These are phyloP conservation scores for Coemansia sp. DNA, from an alignment of 192 early-diverging fungal genomes.

Conservation along the genomic window DNA sequence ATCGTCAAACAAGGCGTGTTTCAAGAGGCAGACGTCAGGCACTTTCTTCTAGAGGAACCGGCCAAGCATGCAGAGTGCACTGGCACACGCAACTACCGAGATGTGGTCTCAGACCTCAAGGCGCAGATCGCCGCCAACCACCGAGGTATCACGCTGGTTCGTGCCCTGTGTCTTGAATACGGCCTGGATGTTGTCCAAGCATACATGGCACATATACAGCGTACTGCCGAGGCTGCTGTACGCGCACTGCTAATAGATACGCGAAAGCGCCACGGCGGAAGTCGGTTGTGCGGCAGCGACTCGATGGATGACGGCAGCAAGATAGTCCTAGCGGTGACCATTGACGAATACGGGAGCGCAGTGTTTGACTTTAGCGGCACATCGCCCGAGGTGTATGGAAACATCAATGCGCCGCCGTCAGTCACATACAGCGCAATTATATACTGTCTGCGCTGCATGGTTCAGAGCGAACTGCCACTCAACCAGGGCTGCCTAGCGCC, in stretches of 20 bases:
- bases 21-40: constrained; percentile 80
- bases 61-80: constrained; percentile 82
- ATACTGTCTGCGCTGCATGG: constrained; percentile 91
- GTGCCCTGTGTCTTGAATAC: constrained; percentile 81
- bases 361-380: constrained; percentile 95
- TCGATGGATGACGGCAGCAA: constrained; percentile 93
- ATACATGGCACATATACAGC: constrained; percentile 93
- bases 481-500: constrained; percentile 95
- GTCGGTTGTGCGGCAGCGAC: constrained; percentile 60
- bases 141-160: constrained; percentile 84
- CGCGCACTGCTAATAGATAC: constrained; percentile 73
- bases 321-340: constrained; percentile 74
- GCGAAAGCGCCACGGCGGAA: constrained; percentile 8
- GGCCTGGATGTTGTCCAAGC: constrained; percentile 86
- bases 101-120: constrained; percentile 93
- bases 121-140: constrained; percentile 98
- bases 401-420: constrained; percentile 55
- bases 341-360: constrained; percentile 77
- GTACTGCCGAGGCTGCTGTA: constrained; percentile 87
- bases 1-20: constrained; percentile 82
- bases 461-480: constrained; percentile 89
- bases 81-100: constrained; percentile 85
- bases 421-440: constrained; percentile 94
- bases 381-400: constrained; percentile 84
- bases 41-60: constrained; percentile 78